Evolutionary conservation across 2,329 filamentous ascomycete species (phyloP).

Genomic region (Aspergillus novofumigatus): DNA sequence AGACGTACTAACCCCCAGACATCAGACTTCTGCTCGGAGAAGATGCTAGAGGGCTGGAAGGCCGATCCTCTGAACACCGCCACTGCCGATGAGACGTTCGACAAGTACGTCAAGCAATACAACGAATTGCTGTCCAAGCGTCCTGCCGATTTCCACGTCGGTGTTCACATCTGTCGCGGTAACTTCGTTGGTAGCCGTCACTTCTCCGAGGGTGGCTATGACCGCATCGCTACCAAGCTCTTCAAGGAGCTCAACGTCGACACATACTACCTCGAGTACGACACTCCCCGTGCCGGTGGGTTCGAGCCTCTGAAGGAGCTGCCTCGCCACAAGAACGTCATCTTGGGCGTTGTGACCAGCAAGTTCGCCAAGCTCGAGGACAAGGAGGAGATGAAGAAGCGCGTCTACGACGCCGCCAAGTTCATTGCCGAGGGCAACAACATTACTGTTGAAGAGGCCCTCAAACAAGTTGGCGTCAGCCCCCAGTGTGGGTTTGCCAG

Average conservation of each 20-base stretch:
- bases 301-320: slow-evolving; percentile 62
- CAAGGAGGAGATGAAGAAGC: slow-evolving; percentile 59
- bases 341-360: slow-evolving; percentile 61
- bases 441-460: slow-evolving; percentile 61
- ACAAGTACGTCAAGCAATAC: slow-evolving; percentile 72
- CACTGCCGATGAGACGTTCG: slow-evolving; percentile 65
- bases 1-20: slow-evolving; percentile 3
- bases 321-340: slow-evolving; percentile 59
- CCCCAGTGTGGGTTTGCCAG: slow-evolving; percentile 73
- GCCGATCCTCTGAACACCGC: slow-evolving; percentile 64
- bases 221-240: slow-evolving; percentile 63
- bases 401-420: slow-evolving; percentile 59
- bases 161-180: slow-evolving; percentile 67
- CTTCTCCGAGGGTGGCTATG: slow-evolving; percentile 64
- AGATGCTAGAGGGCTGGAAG: slow-evolving; percentile 67
- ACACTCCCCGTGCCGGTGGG: slow-evolving; percentile 60
- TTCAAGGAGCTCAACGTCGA: slow-evolving; percentile 61
- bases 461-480: slow-evolving; percentile 64
- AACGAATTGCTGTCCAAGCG: slow-evolving; percentile 64
- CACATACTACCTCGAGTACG: slow-evolving; percentile 68
- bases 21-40: slow-evolving; percentile 68
- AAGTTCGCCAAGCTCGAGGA: slow-evolving; percentile 61
- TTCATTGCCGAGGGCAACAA: slow-evolving; percentile 66
- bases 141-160: slow-evolving; percentile 68
- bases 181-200: slow-evolving; percentile 65